A percentile compares a stretch with the other conserved stretches of the same genome.
Conservation (phyloP, 352 stramenopile genomes). For the Aphanomyces astaci region DNA sequence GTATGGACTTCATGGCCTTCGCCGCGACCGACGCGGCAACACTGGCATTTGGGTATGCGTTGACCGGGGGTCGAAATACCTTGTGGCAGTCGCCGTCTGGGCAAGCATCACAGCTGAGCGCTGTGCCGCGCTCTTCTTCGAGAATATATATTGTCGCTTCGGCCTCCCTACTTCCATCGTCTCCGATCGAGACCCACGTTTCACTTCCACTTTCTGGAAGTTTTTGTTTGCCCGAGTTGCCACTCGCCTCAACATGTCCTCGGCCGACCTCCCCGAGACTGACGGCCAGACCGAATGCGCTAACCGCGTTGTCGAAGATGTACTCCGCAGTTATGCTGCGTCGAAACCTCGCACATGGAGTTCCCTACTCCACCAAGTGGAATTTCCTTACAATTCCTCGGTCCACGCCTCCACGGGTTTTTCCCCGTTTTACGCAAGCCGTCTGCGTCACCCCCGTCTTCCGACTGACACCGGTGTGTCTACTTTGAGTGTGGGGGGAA, state of each 20-base stretch:
- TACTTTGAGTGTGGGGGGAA: not conserved
- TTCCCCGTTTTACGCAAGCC: not conserved
- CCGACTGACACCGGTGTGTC: not conserved
- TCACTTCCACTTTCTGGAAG: conserved; percentile 23
- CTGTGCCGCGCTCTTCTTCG: conserved; percentile 26
- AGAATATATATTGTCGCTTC: conserved; percentile 26
- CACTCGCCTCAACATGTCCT: conserved; percentile 1
- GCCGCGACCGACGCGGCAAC: conserved; percentile 21
- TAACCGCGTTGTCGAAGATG: conserved; percentile 7
- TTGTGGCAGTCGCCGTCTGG: conserved; percentile 19
- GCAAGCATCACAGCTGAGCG: conserved; percentile 22
- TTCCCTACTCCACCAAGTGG: not conserved
- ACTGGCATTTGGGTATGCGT: conserved; percentile 29
- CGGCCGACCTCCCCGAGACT: conserved; percentile 6
- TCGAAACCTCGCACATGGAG: not conserved
- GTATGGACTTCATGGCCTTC: conserved; percentile 26
- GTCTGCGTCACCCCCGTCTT: not conserved
- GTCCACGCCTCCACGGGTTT: not conserved
- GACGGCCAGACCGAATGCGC: conserved; percentile 10
- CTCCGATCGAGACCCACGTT: conserved; percentile 24
- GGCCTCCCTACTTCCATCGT: conserved; percentile 24
- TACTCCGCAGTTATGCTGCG: not conserved
- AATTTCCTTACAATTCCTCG: not conserved
- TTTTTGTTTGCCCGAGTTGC: conserved; percentile 17
- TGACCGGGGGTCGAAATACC: conserved; percentile 31